phyloP scores from a whole-genome alignment of 2,329 filamentous ascomycete species.

The Coniochaeta ligniaria region DNA sequence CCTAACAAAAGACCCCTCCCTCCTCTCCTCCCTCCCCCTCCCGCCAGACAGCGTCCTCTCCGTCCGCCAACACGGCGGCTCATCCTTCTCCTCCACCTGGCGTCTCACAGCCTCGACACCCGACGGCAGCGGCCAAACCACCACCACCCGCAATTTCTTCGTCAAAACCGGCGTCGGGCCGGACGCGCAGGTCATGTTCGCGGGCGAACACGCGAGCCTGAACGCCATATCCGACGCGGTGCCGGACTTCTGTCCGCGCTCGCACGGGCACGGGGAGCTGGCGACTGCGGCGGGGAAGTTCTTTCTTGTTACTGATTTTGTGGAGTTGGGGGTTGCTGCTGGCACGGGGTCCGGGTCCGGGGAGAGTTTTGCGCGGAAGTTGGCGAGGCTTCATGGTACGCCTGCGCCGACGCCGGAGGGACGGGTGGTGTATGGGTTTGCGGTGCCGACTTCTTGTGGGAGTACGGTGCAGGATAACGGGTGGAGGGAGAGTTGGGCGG shows the following conservation, averaged over 20 bases:
- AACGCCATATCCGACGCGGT: slow-evolving; percentile 70
- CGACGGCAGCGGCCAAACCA: neutral
- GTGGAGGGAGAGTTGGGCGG: slow-evolving; percentile 68
- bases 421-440: slow-evolving; percentile 72
- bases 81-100: slow-evolving; percentile 1
- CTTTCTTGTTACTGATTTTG: slow-evolving; percentile 71
- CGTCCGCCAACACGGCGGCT: neutral
- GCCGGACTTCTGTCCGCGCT: slow-evolving; percentile 67
- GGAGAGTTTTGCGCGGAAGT: slow-evolving; percentile 61
- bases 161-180: slow-evolving; percentile 61
- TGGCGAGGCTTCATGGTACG: slow-evolving; percentile 72
- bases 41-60: neutral
- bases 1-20: neutral
- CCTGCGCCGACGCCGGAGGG: slow-evolving; percentile 60
- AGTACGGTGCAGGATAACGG: slow-evolving; percentile 75
- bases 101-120: neutral
- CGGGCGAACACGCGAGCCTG: slow-evolving; percentile 75
- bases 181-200: slow-evolving; percentile 62
- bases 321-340: slow-evolving; percentile 48
- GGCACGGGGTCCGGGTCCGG: slow-evolving; percentile 35
- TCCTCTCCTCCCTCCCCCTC: neutral
- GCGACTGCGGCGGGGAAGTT: slow-evolving; percentile 40
- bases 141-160: slow-evolving; percentile 52
- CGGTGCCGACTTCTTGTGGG: slow-evolving; percentile 78
- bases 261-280: slow-evolving; percentile 63